Base-by-base conservation (phyloP, 2,329 filamentous ascomycete genomes). In the Cercospora sp. region DNA sequence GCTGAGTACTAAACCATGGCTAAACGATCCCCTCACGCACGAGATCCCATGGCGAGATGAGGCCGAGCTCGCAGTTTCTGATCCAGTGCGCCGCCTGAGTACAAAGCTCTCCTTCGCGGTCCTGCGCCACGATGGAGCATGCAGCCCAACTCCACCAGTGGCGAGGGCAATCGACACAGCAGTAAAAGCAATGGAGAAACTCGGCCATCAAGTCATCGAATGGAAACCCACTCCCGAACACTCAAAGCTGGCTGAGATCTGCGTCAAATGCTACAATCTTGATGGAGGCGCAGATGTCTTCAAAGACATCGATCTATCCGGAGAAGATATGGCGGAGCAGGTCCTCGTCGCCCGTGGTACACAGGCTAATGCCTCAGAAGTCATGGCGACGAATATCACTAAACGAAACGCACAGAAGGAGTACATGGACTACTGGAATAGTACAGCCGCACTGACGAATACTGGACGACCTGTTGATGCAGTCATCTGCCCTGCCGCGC, bases 341-440 rank as follows among this genome's bases (percentile, higher is more conserved):
- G 75, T 85, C 21, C 70, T 80, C 1, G 80, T 84, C 66, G 66
- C 79, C 61, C 51, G 78, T 10, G 66, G 72, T 37, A 49, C 76
- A 74, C 74, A 84, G 74, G 65, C 80, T 67, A 83, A 72, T 53
- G 82, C 82, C 0, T 76, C 72, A 5, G 78, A 82, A 26, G 81
- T 85, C 62, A 81, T 83, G 57, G 79, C 77, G 2, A 71, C 83
- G 58, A 89, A 88, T 5, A 77, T 89, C 1, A 77, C 79, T 16
- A 87, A 87, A 67, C 81, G 87, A 1, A 80, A 85, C 28, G 86
- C 83, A 61, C 86, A 88, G 72, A 85, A 85, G 67, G 77, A 81
- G 18, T 90, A 90, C 70, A 83, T 88, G 77, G 87, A 90, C 62
- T 90, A 88, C 73, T 89, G 87, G 88, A 88, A 89, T 69, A 83